These are phyloP conservation scores for Trichoderma koningiopsis DNA, from an alignment of 2,329 filamentous ascomycete genomes.

Conservation along the genomic window DNA sequence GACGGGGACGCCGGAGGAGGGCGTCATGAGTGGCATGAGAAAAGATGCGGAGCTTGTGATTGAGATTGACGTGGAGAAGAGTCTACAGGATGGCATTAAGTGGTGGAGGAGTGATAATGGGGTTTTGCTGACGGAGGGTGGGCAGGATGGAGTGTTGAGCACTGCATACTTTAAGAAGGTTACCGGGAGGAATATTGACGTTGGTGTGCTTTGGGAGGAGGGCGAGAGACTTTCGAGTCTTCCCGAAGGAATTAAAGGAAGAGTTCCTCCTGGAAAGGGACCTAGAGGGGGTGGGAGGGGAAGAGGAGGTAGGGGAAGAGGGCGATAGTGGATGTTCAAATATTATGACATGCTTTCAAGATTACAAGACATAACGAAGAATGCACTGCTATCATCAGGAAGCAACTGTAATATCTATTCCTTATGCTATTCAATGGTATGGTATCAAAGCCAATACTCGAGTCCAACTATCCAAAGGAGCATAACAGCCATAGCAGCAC, in stretches of 20 bases:
- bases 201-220: conserved; percentile 69
- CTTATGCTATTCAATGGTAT: background rate
- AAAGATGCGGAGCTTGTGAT: conserved; percentile 75
- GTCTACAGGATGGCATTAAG: conserved; percentile 63
- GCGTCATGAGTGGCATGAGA: conserved; percentile 80
- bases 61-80: conserved; percentile 70
- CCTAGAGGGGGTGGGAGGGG: conserved; percentile 45
- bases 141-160: conserved; percentile 63
- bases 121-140: conserved; percentile 67
- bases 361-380: background rate
- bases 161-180: conserved; percentile 72
- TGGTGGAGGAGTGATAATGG: conserved; percentile 83
- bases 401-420: background rate
- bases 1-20: conserved; percentile 63
- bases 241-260: conserved; percentile 58
- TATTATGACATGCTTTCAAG: conserved; percentile 7
- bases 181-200: conserved; percentile 59
- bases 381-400: background rate
- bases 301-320: conserved; percentile 40
- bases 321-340: conserved; percentile 31
- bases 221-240: conserved; percentile 69
- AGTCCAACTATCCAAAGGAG: background rate
- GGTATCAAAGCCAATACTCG: background rate
- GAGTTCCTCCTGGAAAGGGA: conserved; percentile 53
- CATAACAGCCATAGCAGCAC: background rate